Percentiles rank a stretch among this genome's conserved stretches.
Evolutionary conservation across 805 yeast species (phyloP).

Genomic region (Ogataea henricii): DNA sequence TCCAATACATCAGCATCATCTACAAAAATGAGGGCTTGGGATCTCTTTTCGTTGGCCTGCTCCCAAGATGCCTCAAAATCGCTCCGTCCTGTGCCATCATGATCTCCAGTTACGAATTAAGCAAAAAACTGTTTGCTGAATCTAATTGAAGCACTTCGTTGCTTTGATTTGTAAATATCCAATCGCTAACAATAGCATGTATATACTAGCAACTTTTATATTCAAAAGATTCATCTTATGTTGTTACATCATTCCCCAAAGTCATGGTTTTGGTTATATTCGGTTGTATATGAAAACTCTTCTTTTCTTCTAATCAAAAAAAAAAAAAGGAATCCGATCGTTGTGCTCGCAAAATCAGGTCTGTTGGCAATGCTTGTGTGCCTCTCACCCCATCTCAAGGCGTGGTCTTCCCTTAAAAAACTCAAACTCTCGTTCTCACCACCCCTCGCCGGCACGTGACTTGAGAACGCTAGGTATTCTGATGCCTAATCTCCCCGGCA

Average conservation of each 20-base stretch:
- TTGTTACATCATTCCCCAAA: neutral
- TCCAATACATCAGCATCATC: conserved; percentile 63
- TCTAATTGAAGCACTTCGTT: conserved; percentile 3
- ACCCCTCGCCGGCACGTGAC: conserved; percentile 25
- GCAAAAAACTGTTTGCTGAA: conserved; percentile 58
- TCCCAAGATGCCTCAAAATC: conserved; percentile 84
- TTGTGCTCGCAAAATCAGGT: conserved; percentile 1
- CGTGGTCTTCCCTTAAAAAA: neutral
- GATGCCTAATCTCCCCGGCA: conserved; percentile 30
- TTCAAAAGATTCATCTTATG: neutral
- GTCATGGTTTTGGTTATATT: neutral
- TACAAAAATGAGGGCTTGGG: conserved; percentile 71
- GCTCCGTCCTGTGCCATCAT: conserved; percentile 98
- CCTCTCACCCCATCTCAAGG: neutral
- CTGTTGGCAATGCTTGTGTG: neutral
- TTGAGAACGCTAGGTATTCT: conserved; percentile 28
- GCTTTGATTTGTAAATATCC: neutral
- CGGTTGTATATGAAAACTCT: neutral
- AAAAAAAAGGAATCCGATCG: neutral
- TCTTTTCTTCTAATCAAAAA: too few relatives aligned
- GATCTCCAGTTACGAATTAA: conserved; percentile 93
- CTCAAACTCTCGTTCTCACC: conserved; percentile 6
- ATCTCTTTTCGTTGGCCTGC: conserved; percentile 84
- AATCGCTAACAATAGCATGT: conserved; percentile 1
- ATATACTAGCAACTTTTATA: too few relatives aligned